Base-by-base conservation (phyloP, 129 eudicot species). In the Flaveria trinervia region DNA sequence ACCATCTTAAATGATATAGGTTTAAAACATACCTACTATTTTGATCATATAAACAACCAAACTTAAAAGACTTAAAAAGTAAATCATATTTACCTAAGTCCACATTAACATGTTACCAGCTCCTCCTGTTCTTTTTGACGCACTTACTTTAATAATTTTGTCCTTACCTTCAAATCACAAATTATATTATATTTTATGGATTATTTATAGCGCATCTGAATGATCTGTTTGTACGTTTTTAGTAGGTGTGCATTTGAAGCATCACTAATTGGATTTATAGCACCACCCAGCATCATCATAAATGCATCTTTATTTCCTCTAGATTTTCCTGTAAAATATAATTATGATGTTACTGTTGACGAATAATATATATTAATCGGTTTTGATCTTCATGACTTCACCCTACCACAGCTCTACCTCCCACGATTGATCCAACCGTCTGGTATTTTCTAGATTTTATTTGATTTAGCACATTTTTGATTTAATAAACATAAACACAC, bases 211-310 rank as follows among this genome's bases (percentile, higher is more conserved):
- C 43, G 9, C 13, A 28, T 61, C 7, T 62, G 45, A 64, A 45
- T 45, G 61, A 61, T 60, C 33, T 44, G 48, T 61, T 1, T 1
- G 78, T 74, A 74, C 78, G 26, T 74, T 45, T 60, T 60, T 60
- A 61, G 79, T 74, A 74, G 79, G 79, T 74, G 36, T 74, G 79
- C 79, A 74, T 60, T 74, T 74, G 71, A 74, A 61, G 79, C 60
- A 43, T 48, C 60, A 74, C 61, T 74, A 62, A 74, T 8, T 71
- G 9, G 77, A 72, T 12, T 72, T 54, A 36, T 54, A 54, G 17
- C 66, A 55, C 52, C 36, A 72, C 64, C 62, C 52, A 33, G 39
- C 67, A 55, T 72, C 77, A 33, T 67, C 55, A 39, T 55, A 55
- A 55, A 72, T 72, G 7, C 61, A 13, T 36, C 66, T 51, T 13